Evolutionary conservation across 1,284 basidiomycete species (phyloP), one percentile per base, ranked within the genome.

Genomic region (Ganoderma leucocontextum): DNA sequence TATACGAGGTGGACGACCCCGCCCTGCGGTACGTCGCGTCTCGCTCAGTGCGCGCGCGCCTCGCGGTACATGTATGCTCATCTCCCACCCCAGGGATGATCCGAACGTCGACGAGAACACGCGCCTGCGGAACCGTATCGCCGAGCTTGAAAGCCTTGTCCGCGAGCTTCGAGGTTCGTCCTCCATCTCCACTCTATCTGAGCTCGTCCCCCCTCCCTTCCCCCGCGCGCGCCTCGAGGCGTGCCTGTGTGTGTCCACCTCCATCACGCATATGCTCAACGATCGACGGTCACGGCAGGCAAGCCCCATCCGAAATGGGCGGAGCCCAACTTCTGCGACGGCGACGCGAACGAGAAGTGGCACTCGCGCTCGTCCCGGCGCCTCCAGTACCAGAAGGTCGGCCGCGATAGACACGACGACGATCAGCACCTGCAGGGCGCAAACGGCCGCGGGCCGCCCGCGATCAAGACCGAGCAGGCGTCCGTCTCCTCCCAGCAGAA

Each of bases 1-100:
- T 96, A 0, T 96, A 96, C 75, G 95, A 96, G 77, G 93, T 96
- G 68, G 95, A 96, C 78, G 95, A 96, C 80, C 91, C 93, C 15
- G 89, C 92, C 12, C 83, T 94, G 63, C 86, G 92, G 93, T 94
- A 75, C 74, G 87, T 81, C 62, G 64, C 57, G 49, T 52, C 63
- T 41, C 67, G 61, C 67, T 67, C 62, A 38, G 39, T 63, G 55
- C 59, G 33, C 53, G 29, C 61, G 19, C 39, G 33, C 35, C 69
- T 70, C 49, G 61, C 55, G 55, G 67, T 70, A 72, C 52, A 73
- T 64, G 66, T 29, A 64, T 35, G 52, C 42, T 63, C n/a, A 44
- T 64, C 65, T 58, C 42, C 10, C 64, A 36, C 47, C n/a, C 36
- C 79, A 95, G 94, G 79, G 92, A 95, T 77, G 93, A 95, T 80